A percentile compares a stretch with the other conserved stretches of the same genome.
These are phyloP conservation scores for Solanum stenotomum DNA, from an alignment of 257 asterid genomes.

Conservation along the genomic window DNA sequence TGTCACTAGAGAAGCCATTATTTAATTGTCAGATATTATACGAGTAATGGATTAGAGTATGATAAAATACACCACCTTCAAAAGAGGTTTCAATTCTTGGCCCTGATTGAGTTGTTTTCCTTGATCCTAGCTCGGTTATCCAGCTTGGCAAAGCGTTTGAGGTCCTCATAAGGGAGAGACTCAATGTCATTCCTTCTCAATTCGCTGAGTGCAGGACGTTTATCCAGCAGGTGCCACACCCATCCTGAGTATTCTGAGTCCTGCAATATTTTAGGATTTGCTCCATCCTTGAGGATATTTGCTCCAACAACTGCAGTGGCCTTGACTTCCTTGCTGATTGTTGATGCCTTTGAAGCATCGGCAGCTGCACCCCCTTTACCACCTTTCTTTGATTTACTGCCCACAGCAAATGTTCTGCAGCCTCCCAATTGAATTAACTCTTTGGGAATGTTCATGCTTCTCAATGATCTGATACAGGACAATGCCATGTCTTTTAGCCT, in stretches of 20 bases:
- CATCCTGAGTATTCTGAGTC: not conserved
- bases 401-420: not conserved
- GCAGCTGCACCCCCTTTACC: not conserved
- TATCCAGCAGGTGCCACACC: not conserved
- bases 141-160: constrained; percentile 48
- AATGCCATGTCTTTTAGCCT: not conserved
- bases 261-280: not conserved
- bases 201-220: not conserved
- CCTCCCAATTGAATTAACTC: not conserved
- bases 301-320: not conserved
- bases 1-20: not conserved
- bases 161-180: not conserved
- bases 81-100: constrained; percentile 16
- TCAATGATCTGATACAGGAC: not conserved
- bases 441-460: not conserved
- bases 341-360: not conserved
- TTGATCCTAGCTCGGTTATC: constrained; percentile 86
- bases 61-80: not conserved
- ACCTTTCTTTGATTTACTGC: not conserved
- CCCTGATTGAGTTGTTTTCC: constrained; percentile 67
- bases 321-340: not conserved
- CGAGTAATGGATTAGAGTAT: not conserved
- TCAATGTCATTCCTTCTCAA: not conserved
- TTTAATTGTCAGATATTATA: not conserved
- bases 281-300: not conserved